These are phyloP conservation scores for Quercus phellos DNA, from an alignment of 331 rosid species.

Conservation along the genomic window DNA sequence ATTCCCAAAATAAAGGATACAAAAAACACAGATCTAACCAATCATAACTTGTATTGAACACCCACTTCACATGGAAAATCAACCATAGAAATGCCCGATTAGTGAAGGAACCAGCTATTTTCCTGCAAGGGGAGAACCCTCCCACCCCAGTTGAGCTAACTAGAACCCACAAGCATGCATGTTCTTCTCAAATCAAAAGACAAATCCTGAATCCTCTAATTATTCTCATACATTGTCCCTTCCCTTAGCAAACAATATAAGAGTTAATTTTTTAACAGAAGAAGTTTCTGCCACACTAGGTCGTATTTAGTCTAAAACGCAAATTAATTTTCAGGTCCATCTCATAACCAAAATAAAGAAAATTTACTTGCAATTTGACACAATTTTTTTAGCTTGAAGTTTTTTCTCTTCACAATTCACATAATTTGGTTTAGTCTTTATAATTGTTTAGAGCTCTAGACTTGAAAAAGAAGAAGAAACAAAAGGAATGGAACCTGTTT, in stretches of 20 bases:
- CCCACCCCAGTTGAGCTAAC: no score
- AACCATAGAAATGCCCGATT: background rate
- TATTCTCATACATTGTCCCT: background rate
- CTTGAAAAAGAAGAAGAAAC: background rate
- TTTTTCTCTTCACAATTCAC: no score
- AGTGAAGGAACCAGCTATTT: background rate
- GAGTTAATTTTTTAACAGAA: background rate
- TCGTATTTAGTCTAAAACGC: no score
- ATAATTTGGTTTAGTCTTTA: no score
- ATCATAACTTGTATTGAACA: background rate
- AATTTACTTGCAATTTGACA: no score
- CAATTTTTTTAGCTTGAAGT: no score
- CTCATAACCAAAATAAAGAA: no score
- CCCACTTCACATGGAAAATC: background rate
- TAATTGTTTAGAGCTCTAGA: no score
- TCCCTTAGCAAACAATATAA: background rate
- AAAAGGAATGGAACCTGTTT: slow-evolving; percentile 48
- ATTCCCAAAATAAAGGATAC: background rate
- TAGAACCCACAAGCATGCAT: background rate
- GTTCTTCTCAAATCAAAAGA: background rate
- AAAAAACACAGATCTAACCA: background rate
- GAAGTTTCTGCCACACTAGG: no score
- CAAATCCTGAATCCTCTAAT: background rate
- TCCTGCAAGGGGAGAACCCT: no score
- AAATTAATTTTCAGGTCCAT: no score